These are phyloP conservation scores for Clonostachys solani DNA, from an alignment of 2,329 filamentous ascomycete genomes.

Conservation along the genomic window DNA sequence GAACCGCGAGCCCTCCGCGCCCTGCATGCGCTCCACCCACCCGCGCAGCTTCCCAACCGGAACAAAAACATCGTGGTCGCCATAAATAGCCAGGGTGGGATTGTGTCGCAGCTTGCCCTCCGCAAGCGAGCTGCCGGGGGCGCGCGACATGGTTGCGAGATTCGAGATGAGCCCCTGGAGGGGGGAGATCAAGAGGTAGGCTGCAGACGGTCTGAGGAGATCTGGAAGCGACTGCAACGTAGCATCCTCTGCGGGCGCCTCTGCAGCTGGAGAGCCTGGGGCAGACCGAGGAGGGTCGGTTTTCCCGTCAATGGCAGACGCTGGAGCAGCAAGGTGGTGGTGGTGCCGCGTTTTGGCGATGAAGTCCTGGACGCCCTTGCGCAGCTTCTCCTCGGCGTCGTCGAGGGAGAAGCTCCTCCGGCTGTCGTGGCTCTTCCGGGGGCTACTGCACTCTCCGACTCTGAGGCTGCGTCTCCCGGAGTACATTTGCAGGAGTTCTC, in stretches of 20 bases:
- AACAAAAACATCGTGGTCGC: slow-evolving; percentile 71
- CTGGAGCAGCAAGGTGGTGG: not conserved
- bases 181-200: slow-evolving; percentile 66
- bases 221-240: slow-evolving; percentile 21
- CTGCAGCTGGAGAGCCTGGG: not conserved
- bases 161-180: slow-evolving; percentile 55
- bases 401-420: slow-evolving; percentile 31
- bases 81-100: slow-evolving; percentile 68
- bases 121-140: slow-evolving; percentile 6
- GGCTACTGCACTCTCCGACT: slow-evolving; percentile 4
- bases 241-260: slow-evolving; percentile 13
- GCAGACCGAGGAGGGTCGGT: too few relatives aligned
- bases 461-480: slow-evolving; percentile 5
- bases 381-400: slow-evolving; percentile 41
- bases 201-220: slow-evolving; percentile 31
- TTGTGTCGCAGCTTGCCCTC: slow-evolving; percentile 54
- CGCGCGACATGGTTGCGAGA: slow-evolving; percentile 39
- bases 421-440: slow-evolving; percentile 2
- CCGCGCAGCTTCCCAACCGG: slow-evolving; percentile 56
- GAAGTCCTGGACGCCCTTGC: slow-evolving; percentile 42
- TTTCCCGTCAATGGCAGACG: not conserved
- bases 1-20: slow-evolving; percentile 34
- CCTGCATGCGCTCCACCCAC: slow-evolving; percentile 58
- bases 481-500: slow-evolving; percentile 28
- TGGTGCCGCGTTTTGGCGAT: slow-evolving; percentile 30